Evolutionary conservation across 2,329 filamentous ascomycete species (phyloP), one percentile per base, ranked within the genome.

Genomic region (Diaporthe australafricana): DNA sequence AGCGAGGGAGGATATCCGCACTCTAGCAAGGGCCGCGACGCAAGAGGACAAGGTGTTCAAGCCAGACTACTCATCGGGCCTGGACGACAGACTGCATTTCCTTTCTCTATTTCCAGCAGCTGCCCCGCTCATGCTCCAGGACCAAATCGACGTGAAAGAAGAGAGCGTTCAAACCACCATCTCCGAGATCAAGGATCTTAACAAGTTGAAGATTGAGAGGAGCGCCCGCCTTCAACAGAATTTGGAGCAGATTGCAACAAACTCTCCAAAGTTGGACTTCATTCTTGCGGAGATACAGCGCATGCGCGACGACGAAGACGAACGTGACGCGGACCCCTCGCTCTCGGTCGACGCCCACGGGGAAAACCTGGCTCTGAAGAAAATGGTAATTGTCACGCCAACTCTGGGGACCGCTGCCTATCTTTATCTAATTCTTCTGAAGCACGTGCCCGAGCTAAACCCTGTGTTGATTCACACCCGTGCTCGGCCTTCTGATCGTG

Each of bases 1-100:
- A 1, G 30, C 60, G 14, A 25, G 60, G 5, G 45, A 27, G 1
- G 20, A 20, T 6, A 12, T 65, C 11, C 60, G 60, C 6, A 35
- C 4, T 3, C 16, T 20, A 25, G 45, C 60, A 20, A 11, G 11
- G 5, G 2, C 3, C 3, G 45, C 30, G 2, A 9, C 9, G n/a
- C 1, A 20, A 0, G 35, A 48, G 0, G 17, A 12, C 0, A 12
- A 48, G 22, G 5, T 3, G 1, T 65, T 20, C 14, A 1, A 11
- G 14, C 60, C 30, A 7, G 30, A 50, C 0, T 65, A 65, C 14
- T n/a, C 45, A 8, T 65, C 30, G 12, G 8, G 12, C 8, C 1
- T 65, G 6, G 30, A 65, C n/a, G 12, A 20, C 14, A 9, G 30
- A 22, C 63, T 67, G 17, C 48, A 67, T 17, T 67, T 67, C 22